Base-by-base conservation (phyloP, 2,329 filamentous ascomycete genomes). In the Colletotrichum cordylinicola region DNA sequence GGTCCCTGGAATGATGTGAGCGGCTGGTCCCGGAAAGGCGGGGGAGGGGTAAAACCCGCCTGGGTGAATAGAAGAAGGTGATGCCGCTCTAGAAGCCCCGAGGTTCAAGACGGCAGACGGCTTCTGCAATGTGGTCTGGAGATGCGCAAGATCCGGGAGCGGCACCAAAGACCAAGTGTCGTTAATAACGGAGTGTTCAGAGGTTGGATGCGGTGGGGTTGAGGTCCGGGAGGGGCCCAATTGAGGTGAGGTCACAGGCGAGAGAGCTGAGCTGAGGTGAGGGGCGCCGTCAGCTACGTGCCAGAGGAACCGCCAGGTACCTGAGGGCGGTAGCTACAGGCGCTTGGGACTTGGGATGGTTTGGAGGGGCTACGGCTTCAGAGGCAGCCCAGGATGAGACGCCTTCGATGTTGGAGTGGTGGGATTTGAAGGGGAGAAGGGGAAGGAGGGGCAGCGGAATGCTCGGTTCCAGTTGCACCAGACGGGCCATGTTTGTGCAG, bases 361-460 rank as follows among this genome's bases (percentile, higher is more conserved):
- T 37, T 33, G 58, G 64, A 73, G 74, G 64, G 70, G 56, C 70
- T 12, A 12, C 43, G 24, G 35, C 56, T 35, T 27, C 29, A 62
- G 69, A 76, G 70, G 70, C 70, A 76, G 64, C 64, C 74, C 56
- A 69, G 70, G 74, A 76, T 76, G 70, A 69, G 74, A 76, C 74
- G 65, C 31, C 43, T 75, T 67, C 58, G 35, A 60, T 43, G 70
- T 65, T 52, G 56, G 64, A 64, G 70, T 52, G 48, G 70, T 76
- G 74, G 74, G 70, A 62, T 67, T 72, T 31, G 31, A 67, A 33
- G 69, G 62, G 69, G 35, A 58, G 33, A 66, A 66, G 56, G 37
- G n/a, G 31, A 58, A 56, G 62, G 62, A 65, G 55, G 67, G n/a
- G 37, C 58, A 39, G 24, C 33, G 56, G 55, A 67, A 39, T 68